Evolutionary conservation across 306 rosid genomes (phyloP).

Genomic region (Canavalia gladiata): DNA sequence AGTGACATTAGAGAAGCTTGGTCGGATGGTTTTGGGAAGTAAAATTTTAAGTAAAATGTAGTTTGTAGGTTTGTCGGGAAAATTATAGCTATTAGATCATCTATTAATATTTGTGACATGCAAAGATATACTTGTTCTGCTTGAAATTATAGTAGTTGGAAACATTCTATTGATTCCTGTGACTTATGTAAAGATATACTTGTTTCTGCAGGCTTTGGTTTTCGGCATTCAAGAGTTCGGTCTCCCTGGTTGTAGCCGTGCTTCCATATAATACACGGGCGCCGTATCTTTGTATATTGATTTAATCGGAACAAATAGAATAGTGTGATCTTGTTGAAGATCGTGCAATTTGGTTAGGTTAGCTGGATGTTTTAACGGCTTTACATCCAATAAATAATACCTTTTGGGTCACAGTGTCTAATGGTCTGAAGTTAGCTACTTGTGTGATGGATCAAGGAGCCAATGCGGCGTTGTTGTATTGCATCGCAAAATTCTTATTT

Average conservation of each 20-base stretch:
- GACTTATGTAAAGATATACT: not conserved
- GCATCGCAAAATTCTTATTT: conserved; percentile 46
- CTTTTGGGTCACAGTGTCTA: conserved; percentile 51
- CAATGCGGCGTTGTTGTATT: conserved; percentile 42
- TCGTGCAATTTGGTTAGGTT: conserved; percentile 55
- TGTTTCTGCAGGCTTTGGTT: conserved; percentile 59
- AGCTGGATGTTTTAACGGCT: conserved; percentile 64
- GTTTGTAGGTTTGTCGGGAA: not conserved
- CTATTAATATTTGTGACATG: no score
- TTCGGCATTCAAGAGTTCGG: conserved; percentile 38
- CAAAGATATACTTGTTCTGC: not conserved
- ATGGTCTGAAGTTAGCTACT: conserved; percentile 50
- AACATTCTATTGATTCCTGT: not conserved
- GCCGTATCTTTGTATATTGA: conserved; percentile 66
- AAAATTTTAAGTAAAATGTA: not conserved
- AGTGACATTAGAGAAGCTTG: not conserved
- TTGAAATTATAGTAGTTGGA: conserved; percentile 11
- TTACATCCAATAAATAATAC: conserved; percentile 52
- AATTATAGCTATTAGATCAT: not conserved
- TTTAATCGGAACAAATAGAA: conserved; percentile 63
- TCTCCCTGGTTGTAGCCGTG: conserved; percentile 45
- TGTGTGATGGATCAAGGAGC: conserved; percentile 54
- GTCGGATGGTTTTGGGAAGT: not conserved
- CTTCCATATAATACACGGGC: conserved; percentile 50
- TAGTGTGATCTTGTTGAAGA: conserved; percentile 62